Base-by-base conservation (phyloP, 495 filamentous ascomycete species). In the Penicillium atrosanguineum region DNA sequence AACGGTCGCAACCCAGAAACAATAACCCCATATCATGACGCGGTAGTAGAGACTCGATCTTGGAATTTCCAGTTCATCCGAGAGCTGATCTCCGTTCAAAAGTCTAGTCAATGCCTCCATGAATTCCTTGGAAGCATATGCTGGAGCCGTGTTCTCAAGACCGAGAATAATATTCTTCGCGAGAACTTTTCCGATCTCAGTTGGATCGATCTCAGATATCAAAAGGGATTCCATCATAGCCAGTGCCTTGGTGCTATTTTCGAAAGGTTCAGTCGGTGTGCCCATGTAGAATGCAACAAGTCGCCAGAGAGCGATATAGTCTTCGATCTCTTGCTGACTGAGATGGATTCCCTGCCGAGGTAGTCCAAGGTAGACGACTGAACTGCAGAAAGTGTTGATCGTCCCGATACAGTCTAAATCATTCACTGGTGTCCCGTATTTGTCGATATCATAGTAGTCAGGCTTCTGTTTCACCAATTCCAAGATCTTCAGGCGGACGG, bases 241-340 rank as follows among this genome's bases (percentile, higher is more conserved):
- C 54, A 75, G 80, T 0, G 85, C 84, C 25, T 73, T 75, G 9
- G 68, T 68, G 1, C 81, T 73, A 19, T 70, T 81, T 18, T 72
- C 70, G 50, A 91, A 82, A 29, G 67, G 60, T 31, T 82, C 73
- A 0, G 79, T 82, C 1, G 87, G 86, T 4, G 81, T 82, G 1
- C 87, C 89, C 64, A 91, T 77, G 41, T 91, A 80, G 59, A 88
- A 76, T 1, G 81, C 87, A 18, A 91, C 79, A 26, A 88, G 83
- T 1, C 88, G 78, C 89, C 89, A 92, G 0, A 92, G 70, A 0
- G 88, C 87, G 46, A 90, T 74, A 56, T 89, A 92, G 53, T 90
- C 87, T 3, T 52, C 55, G 20, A 80, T 82, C 56, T 92, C 89
- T 28, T 79, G 78, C n/a, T 79, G 44, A 0, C 72, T 71, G 15